These are phyloP conservation scores for Globisporangium spinosum DNA, from an alignment of 352 stramenopile genomes.

Conservation along the genomic window DNA sequence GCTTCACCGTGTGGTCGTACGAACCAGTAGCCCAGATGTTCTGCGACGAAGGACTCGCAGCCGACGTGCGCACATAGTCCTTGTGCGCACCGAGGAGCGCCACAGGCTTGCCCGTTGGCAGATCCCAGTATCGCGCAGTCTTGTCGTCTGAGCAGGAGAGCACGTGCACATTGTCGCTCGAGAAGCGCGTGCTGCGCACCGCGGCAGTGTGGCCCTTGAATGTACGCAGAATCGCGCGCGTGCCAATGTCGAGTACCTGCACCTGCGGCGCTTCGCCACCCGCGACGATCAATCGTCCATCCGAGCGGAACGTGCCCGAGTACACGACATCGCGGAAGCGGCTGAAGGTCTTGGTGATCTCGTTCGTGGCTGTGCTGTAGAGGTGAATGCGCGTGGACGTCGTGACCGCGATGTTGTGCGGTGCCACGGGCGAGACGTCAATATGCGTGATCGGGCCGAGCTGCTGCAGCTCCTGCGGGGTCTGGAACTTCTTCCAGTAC, in stretches of 20 bases:
- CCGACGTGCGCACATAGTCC: conserved; percentile 86
- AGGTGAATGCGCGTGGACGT: conserved; percentile 86
- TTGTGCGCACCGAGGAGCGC: conserved; percentile 77
- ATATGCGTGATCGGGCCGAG: conserved; percentile 83
- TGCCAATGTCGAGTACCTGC: conserved; percentile 84
- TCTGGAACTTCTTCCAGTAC: conserved; percentile 89
- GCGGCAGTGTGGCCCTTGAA: conserved; percentile 85
- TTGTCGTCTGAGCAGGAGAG: conserved; percentile 90
- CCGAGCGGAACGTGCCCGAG: conserved; percentile 79
- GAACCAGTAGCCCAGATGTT: conserved; percentile 86
- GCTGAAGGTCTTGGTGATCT: conserved; percentile 87
- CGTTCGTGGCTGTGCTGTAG: conserved; percentile 78
- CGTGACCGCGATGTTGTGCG: conserved; percentile 84
- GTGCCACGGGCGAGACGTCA: conserved; percentile 72
- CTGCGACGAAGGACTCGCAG: conserved; percentile 62
- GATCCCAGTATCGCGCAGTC: conserved; percentile 84
- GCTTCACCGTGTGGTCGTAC: conserved; percentile 92
- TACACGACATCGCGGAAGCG: conserved; percentile 88
- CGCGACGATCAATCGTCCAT: conserved; percentile 86
- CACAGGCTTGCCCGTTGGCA: conserved; percentile 79
- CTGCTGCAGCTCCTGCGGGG: conserved; percentile 79
- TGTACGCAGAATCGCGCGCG: conserved; percentile 76
- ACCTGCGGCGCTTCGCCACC: conserved; percentile 74
- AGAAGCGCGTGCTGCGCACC: conserved; percentile 78
- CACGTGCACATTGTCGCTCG: conserved; percentile 81